Conservation (phyloP, 1,284 basidiomycete species). For the Amylostereum chailletii region DNA sequence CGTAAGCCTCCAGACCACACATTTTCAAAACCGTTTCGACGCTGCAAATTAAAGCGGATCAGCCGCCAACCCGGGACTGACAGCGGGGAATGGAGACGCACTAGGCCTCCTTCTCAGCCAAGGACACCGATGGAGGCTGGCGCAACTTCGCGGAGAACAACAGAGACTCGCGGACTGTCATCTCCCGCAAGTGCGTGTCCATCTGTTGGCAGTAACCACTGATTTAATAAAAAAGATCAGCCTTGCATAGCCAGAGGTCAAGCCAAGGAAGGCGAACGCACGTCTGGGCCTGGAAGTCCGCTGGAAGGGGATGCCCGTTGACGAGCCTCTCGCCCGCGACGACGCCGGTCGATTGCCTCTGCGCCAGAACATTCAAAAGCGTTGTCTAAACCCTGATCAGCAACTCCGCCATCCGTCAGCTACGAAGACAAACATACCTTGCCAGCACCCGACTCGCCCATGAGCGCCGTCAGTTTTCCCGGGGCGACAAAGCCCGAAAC, state of each 20-base stretch:
- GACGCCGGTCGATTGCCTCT: slow-evolving; percentile 74
- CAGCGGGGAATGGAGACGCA: slow-evolving; percentile 21
- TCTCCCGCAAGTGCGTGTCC: slow-evolving; percentile 66
- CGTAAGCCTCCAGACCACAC: slow-evolving; percentile 67
- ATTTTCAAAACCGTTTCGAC: slow-evolving; percentile 75
- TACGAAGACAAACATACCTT: slow-evolving; percentile 41
- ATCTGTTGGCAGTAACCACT: slow-evolving; percentile 76
- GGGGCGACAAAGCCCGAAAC: slow-evolving; percentile 81
- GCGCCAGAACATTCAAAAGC: slow-evolving; percentile 76
- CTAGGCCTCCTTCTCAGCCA: slow-evolving; percentile 74
- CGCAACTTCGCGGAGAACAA: slow-evolving; percentile 77
- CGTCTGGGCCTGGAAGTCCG: slow-evolving; percentile 71
- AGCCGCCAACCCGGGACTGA: neutral
- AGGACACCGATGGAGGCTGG: slow-evolving; percentile 61
- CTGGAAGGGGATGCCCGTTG: slow-evolving; percentile 63
- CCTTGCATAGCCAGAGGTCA: neutral
- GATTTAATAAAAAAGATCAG: slow-evolving; percentile 3
- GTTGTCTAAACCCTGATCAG: slow-evolving; percentile 53
- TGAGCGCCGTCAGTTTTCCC: slow-evolving; percentile 70
- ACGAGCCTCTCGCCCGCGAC: slow-evolving; percentile 74
- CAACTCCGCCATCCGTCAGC: slow-evolving; percentile 4
- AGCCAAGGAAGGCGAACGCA: slow-evolving; percentile 15
- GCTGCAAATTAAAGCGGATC: slow-evolving; percentile 22
- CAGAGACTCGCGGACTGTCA: slow-evolving; percentile 81
- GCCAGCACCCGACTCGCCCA: slow-evolving; percentile 77